These are phyloP conservation scores for Leishmania tarentolae DNA, from an alignment of 208 protist genomes.

Conservation along the genomic window DNA sequence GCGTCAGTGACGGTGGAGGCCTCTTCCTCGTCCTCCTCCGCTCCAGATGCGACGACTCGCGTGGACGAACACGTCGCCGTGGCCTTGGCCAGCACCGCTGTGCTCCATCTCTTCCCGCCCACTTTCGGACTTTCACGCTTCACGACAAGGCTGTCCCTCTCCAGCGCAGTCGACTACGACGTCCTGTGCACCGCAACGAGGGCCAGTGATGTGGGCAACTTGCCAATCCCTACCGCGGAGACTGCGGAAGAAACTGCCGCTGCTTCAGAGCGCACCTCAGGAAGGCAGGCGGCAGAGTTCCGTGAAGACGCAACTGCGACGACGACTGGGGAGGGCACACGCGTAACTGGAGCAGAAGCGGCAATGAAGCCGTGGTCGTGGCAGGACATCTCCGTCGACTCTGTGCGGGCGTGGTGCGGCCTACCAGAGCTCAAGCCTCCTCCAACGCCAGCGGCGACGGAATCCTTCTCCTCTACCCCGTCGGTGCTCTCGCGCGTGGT, in stretches of 20 bases:
- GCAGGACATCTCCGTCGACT: constrained; percentile 19
- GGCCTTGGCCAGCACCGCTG: constrained; percentile 5
- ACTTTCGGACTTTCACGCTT: constrained; percentile 24
- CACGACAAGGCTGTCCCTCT: constrained; percentile 21
- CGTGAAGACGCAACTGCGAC: background rate
- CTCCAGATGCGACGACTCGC: background rate
- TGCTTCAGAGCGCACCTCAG: background rate
- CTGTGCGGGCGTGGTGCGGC: constrained; percentile 23
- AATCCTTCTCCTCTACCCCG: background rate
- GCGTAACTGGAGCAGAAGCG: too few species aligned
- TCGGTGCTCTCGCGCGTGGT: background rate
- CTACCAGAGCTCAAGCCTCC: constrained; percentile 12
- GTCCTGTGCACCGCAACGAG: background rate
- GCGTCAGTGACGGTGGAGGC: background rate
- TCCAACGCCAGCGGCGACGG: background rate
- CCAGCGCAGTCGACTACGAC: constrained; percentile 26
- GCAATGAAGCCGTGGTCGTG: constrained; percentile 22
- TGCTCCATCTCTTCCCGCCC: constrained; percentile 26
- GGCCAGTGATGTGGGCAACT: background rate
- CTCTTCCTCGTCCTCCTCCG: background rate
- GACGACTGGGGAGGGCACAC: background rate
- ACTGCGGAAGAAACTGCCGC: background rate
- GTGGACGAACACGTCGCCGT: constrained; percentile 8
- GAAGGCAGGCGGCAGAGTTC: background rate
- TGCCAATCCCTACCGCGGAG: background rate